Conservation (phyloP, 331 rosid genomes). For the Stylosanthes scabra region DNA sequence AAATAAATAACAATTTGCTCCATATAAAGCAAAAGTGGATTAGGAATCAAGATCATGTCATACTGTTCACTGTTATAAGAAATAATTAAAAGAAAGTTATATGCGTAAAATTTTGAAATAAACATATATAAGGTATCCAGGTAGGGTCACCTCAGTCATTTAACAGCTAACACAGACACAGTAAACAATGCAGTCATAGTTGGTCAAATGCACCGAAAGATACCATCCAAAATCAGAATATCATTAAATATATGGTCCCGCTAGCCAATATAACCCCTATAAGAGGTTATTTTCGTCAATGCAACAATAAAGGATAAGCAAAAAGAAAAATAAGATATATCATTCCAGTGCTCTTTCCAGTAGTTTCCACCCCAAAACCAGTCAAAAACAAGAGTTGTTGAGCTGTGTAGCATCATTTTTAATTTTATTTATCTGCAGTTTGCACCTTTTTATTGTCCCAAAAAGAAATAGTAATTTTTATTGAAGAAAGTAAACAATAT, state of each 20-base stretch:
- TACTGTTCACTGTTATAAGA: too few relatives aligned
- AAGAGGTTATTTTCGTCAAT: conserved; percentile 45
- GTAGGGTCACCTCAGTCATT: conserved; percentile 42
- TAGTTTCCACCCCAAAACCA: background rate
- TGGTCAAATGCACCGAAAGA: conserved; percentile 37
- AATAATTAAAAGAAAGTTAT: too few relatives aligned
- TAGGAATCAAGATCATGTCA: too few relatives aligned
- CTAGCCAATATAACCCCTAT: background rate
- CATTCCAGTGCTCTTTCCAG: background rate
- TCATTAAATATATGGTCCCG: background rate
- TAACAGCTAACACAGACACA: conserved; percentile 17
- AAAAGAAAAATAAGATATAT: background rate
- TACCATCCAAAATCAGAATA: conserved; percentile 41
- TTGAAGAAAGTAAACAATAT: background rate
- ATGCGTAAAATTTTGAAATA: too few relatives aligned
- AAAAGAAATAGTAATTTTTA: background rate
- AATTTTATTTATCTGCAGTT: background rate
- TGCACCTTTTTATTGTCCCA: conserved; percentile 20
- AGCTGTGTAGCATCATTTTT: conserved; percentile 8
- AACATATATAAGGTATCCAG: background rate
- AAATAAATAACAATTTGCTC: background rate
- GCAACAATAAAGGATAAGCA: background rate
- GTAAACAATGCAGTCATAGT: conserved; percentile 29
- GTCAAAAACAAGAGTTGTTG: conserved; percentile 15
- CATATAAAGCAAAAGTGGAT: background rate